Evolutionary conservation across 768 basidiomycete genomes (phyloP).

Genomic region (Russula compacta): DNA sequence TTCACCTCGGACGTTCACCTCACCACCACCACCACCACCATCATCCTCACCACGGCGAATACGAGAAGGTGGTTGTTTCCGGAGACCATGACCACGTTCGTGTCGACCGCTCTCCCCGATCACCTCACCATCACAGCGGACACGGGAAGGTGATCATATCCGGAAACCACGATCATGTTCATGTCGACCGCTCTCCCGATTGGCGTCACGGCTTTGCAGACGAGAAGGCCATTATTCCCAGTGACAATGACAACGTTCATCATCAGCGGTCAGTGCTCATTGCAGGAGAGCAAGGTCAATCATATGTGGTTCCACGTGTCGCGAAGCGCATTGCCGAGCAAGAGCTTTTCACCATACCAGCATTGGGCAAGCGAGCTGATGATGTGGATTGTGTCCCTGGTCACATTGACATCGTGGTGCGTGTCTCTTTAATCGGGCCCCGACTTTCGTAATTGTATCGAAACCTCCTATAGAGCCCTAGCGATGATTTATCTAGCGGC

Average conservation of each 20-base stretch:
- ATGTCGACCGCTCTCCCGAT: constrained; percentile 1
- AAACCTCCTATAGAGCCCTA: constrained; percentile 26
- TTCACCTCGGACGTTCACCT: constrained; percentile 1
- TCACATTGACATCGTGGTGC: constrained; percentile 41
- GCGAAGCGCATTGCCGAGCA: constrained; percentile 15
- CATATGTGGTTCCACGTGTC: constrained; percentile 18
- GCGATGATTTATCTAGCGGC: constrained; percentile 28
- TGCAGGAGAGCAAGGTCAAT: constrained; percentile 15
- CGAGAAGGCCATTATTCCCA: constrained; percentile 19
- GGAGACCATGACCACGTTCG: constrained; percentile 16
- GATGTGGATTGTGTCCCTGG: constrained; percentile 30
- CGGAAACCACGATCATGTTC: constrained; percentile 16
- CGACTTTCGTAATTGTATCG: background rate
- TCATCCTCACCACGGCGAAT: background rate
- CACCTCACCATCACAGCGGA: constrained; percentile 6
- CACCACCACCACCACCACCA: constrained; percentile 1
- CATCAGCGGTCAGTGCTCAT: constrained; percentile 18
- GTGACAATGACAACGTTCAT: constrained; percentile 22
- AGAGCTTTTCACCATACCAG: background rate
- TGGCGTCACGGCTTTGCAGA: constrained; percentile 14
- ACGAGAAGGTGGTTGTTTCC: constrained; percentile 7
- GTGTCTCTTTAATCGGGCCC: constrained; percentile 20
- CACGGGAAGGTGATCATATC: constrained; percentile 7
- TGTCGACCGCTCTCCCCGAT: background rate
- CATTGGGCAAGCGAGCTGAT: constrained; percentile 6